Evolutionary conservation across 306 rosid species (phyloP), one percentile per base, ranked within the genome.

Genomic region (barrel medic (Medicago truncatula)): DNA sequence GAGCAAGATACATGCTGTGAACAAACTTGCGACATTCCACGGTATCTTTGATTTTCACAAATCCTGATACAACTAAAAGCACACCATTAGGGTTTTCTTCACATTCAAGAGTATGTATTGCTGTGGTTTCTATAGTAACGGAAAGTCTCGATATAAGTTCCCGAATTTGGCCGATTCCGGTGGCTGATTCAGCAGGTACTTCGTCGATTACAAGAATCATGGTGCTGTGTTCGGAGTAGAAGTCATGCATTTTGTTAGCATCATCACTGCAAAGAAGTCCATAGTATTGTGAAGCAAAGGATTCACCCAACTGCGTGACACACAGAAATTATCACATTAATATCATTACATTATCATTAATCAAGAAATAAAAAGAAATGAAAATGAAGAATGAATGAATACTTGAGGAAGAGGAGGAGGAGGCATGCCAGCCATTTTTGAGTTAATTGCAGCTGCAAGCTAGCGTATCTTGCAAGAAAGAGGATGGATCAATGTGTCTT

Each of bases 191-290:
- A 43, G 11, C 14, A 4, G 4, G 31, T 28, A 11, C 38, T 4
- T 5, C 65, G 9, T 25, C 6, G 39, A 25, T 18, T 18, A 54
- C 65, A 59, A 12, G 65, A 59, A 59, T 59, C 65, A 59, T 23
- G 16, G 65, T 59, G 65, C 65, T 59, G 65, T 59, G 40, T 59
- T 13, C 40, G 40, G 65, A 7, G 65, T 59, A 59, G 39, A 59
- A 59, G 14, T 25, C 5, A 9, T 25, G 40, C 17, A 59, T 58
- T 8, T 25, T 7, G 14, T 58, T 25, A 0, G 64, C 39, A 11
- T 58, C 39, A 25, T 3, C 2, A 1, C 6, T 14, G 1, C 17
- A 59, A 25, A 59, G 65, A 14, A 59, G 65, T 5, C 65, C 40
- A 9, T 59, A 59, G 15, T 59, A 59, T 13, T 59, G 65, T 59